Base-by-base conservation (phyloP, 2,329 filamentous ascomycete genomes). In the Ceratocystis eucalypticola region DNA sequence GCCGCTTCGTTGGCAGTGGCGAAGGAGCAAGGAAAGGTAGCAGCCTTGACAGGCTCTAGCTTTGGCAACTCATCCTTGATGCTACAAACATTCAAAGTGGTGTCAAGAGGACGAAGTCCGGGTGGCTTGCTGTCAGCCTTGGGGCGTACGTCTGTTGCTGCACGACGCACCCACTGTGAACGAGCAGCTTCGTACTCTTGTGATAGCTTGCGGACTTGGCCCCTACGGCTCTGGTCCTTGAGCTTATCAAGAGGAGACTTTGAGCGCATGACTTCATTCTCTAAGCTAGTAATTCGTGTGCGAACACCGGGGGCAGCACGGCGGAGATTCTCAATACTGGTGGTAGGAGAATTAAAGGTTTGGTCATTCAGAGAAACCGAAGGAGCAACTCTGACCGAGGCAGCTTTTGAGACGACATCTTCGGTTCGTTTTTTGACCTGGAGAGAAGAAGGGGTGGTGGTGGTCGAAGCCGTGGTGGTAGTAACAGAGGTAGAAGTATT, bases 191-290 rank as follows among this genome's bases (percentile, higher is more conserved):
- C 66, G 33, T 68, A 68, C 25, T 68, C 66, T 10, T 68, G 57
- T 4, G 66, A 68, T 20, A 68, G 44, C 50, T 68, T 68, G 57
- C 64, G 63, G n/a, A 45, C 44, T 20, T 67, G 62, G 44, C 22
- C 46, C 20, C 30, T 59, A 20, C 66, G 66, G n/a, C 48, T 62
- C 44, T 68, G 66, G 37, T 68, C 66, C 66, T 68, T 68, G 50
- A 68, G 66, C 63, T 68, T 68, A 66, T 68, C 66, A 66, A 68
- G 66, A 20, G 64, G 66, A 25, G 66, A 68, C 66, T 68, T 68
- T 45, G 66, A 61, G 15, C 66, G 66, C 64, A 65, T 63, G 20
- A 68, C 66, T 33, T 68, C 66, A 22, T 68, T 65, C 28, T 68
- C 66, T 44, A 68, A 44, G 25, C 64, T 68, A 55, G 64, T 68